Base-by-base conservation (phyloP, 768 basidiomycete genomes). In the Lepiota brunneoincarnata region DNA sequence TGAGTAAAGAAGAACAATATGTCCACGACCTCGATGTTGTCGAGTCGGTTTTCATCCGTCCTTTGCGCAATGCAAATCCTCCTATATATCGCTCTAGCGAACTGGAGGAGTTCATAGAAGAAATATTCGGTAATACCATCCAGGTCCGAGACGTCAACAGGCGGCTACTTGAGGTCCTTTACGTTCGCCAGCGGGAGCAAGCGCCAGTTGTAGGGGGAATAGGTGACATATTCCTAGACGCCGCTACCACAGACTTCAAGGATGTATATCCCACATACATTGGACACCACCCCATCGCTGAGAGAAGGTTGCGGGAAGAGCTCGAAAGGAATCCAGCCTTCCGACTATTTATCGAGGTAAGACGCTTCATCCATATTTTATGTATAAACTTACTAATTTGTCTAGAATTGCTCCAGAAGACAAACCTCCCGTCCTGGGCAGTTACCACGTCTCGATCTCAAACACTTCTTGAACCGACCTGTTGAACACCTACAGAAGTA, bases 1-100 rank as follows among this genome's bases (percentile, higher is more conserved):
- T 98, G 60, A 81, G 80, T 63, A 89, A 93, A 58, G 97, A 98
- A 68, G 86, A 91, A 60, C 87, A 93, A 65, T 97, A 96, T 64
- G 75, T 93, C 47, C 83, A 86, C 43, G 96, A 99, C 64, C 80
- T 99, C 15, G 84, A 92, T 47, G 80, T 86, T 2, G 80, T 98
- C 48, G 91, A 95, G 61, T 74, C 80, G 6, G 87, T 91, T 34
- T 75, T 78, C 56, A 72, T 77, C 39, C 72, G 75, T 17, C 81
- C 80, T 1, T 70, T 87, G 6, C 72, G 74, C 6, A 60, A 51
- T 11, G 75, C 78, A 7, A 64, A 74, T 20, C 76, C 77, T 60
- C 66, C 71, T 48, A 69, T 77, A 49, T 75, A 81, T 54, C 74
- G 79, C 1, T 73, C 78, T 1, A 63, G 79, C n/a, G 75, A 82